A percentile compares a stretch with the other conserved stretches of the same genome.
Conservation (phyloP, 2,329 filamentous ascomycete genomes). For the Rasamsonia emersonii region DNA sequence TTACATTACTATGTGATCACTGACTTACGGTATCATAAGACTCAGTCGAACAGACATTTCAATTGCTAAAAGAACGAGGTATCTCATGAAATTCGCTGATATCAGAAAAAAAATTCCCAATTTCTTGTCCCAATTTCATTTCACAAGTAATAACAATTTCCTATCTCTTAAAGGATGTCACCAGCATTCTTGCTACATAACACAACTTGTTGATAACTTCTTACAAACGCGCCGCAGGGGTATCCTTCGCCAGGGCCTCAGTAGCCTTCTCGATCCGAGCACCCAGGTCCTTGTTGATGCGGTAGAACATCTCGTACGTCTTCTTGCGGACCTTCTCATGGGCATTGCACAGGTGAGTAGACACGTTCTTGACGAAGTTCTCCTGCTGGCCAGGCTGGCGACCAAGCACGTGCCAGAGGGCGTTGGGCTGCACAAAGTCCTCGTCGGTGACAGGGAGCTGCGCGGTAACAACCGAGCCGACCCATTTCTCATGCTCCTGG, state of each 20-base stretch:
- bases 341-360: conserved; percentile 48
- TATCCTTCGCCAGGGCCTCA: conserved; percentile 30
- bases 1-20: too few species aligned
- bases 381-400: conserved; percentile 49
- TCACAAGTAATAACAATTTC: too few species aligned
- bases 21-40: too few species aligned
- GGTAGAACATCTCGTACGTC: conserved; percentile 54
- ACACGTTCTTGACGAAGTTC: conserved; percentile 52
- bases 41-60: too few species aligned
- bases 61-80: too few species aligned
- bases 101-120: too few species aligned
- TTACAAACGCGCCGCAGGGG: conserved; percentile 20
- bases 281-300: conserved; percentile 48
- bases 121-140: too few species aligned
- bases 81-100: too few species aligned
- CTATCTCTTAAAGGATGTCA: too few species aligned
- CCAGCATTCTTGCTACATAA: too few species aligned
- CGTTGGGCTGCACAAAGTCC: conserved; percentile 37
- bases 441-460: conserved; percentile 36
- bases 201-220: neutral
- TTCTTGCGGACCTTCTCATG: conserved; percentile 47
- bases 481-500: conserved; percentile 38
- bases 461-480: conserved; percentile 29
- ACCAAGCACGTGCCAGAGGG: conserved; percentile 36
- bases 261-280: conserved; percentile 45